A percentile compares a stretch with the other conserved stretches of the same genome.
phyloP scores from a whole-genome alignment of 2,329 filamentous ascomycete species.

The Dactylellina leptospora region DNA sequence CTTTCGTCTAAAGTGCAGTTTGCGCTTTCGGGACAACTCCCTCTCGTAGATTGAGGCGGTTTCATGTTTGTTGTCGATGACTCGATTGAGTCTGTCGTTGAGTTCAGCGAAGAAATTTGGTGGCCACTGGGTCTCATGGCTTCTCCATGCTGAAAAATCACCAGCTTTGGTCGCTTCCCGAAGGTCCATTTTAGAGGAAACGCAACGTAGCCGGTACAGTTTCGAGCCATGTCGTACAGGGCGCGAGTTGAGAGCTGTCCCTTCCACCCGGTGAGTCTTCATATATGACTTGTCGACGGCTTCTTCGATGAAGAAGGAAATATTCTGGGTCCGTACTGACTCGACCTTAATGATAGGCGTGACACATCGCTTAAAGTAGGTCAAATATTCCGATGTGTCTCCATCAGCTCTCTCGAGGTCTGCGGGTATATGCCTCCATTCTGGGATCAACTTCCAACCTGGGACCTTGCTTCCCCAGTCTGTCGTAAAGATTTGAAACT shows the following conservation, averaged over 20 bases:
- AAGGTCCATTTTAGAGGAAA: slow-evolving; percentile 59
- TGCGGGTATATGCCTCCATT: slow-evolving; percentile 40
- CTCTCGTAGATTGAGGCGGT: slow-evolving; percentile 64
- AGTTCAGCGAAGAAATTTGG: slow-evolving; percentile 75
- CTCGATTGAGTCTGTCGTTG: slow-evolving; percentile 63
- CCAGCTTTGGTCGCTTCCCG: slow-evolving; percentile 59
- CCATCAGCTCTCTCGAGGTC: slow-evolving; percentile 38
- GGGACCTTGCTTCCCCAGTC: slow-evolving; percentile 48
- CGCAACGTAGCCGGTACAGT: slow-evolving; percentile 74
- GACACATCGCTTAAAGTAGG: slow-evolving; percentile 44
- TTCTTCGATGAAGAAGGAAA: slow-evolving; percentile 22
- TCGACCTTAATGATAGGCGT: slow-evolving; percentile 26
- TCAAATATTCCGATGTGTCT: slow-evolving; percentile 28
- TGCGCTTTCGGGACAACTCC: slow-evolving; percentile 70
- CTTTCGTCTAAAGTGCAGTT: slow-evolving; percentile 70
- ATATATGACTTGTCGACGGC: slow-evolving; percentile 21
- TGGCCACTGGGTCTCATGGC: slow-evolving; percentile 69
- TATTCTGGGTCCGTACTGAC: slow-evolving; percentile 12
- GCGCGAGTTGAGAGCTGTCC: slow-evolving; percentile 20
- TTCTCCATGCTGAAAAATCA: slow-evolving; percentile 54
- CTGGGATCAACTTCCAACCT: slow-evolving; percentile 42
- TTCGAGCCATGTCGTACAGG: slow-evolving; percentile 28
- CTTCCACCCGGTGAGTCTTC: slow-evolving; percentile 17
- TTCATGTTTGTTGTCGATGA: slow-evolving; percentile 3
- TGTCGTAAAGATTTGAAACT: slow-evolving; percentile 43